Base-by-base conservation (phyloP, 495 filamentous ascomycete genomes). In the Cudoniella acicularis region DNA sequence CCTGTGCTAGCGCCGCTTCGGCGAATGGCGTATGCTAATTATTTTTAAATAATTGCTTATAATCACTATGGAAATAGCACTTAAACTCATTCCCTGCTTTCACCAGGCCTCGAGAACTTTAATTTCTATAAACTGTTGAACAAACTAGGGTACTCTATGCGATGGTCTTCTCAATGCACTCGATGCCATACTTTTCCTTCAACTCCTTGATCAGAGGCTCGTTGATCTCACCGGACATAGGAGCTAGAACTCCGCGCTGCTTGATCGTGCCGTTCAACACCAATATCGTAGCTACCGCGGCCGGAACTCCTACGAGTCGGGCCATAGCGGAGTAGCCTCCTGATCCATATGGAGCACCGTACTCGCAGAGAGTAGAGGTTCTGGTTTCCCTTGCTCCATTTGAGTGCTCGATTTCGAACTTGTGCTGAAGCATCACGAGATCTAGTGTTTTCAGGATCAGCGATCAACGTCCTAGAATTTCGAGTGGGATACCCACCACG, bases 311-410 rank as follows among this genome's bases (percentile, higher is more conserved):
- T 36, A 91, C 89, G 25, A 88, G 69, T 75, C 88, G 90, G 30
- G 92, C 92, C 92, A 96, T 96, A 48, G 90, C 87, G 6, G 83
- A 88, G 77, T 93, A 96, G 26, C 89, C 87, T 21, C 40, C 40
- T 23, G 53, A 45, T 20, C 53, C 53, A 49, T 80, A 77, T 10
- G 88, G 86, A 64, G 84, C 84, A 65, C 92, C 92, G 69, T 96
- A 94, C 68, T 94, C 93, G 72, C 80, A 81, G 8, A 96, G 83
- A 10, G 92, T 96, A 45, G 83, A 87, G 9, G 89, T 92, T 49
- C 85, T 80, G 41, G 82, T 88, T 79, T 95, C 87, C 69, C 83
- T 73, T 46, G 66, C 68, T 54, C 74, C 73, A 65, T 96, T 89
- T 68, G 82, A 81, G 69, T 86, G 72, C 79, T 96, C 88, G 65